A percentile compares a stretch with the other conserved stretches of the same genome.
Conservation (phyloP, 441 rosid species). For the Breynia disticha region DNA sequence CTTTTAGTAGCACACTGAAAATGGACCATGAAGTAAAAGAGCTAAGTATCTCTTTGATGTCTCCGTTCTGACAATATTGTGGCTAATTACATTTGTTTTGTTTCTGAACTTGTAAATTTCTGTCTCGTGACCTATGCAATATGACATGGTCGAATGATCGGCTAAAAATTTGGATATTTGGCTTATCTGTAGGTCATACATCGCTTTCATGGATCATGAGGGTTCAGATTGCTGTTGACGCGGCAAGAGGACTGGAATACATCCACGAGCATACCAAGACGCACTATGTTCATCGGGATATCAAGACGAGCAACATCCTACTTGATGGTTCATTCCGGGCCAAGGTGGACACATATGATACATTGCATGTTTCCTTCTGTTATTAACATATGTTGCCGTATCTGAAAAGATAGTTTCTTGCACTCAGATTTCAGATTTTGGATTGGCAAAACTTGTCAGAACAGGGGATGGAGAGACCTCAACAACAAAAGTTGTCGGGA, state of each 20-base stretch:
- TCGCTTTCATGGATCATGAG: constrained; percentile 90
- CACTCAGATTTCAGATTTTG: constrained; percentile 87
- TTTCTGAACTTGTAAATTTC: neutral
- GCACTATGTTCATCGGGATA: constrained; percentile 92
- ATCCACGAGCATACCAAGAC: constrained; percentile 93
- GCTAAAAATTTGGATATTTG: constrained; percentile 8
- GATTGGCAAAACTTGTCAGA: constrained; percentile 85
- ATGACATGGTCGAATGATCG: constrained; percentile 2
- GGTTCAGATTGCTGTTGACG: constrained; percentile 83
- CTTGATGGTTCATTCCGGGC: constrained; percentile 84
- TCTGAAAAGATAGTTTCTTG: neutral
- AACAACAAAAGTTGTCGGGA: constrained; percentile 90
- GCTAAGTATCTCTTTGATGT: no score
- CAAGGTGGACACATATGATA: constrained; percentile 39
- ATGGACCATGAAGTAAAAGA: no score
- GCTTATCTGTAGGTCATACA: constrained; percentile 55
- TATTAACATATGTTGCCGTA: neutral
- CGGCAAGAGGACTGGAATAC: constrained; percentile 93
- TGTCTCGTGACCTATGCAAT: neutral
- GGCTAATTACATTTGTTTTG: no score
- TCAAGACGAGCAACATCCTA: constrained; percentile 89
- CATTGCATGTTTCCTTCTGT: constrained; percentile 1
- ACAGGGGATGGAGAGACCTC: constrained; percentile 75
- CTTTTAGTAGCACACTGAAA: neutral
- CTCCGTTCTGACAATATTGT: no score